A percentile compares a stretch with the other conserved stretches of the same genome.
phyloP scores from a whole-genome alignment of 106 monocot species.

The Dendrobium huoshanense region DNA sequence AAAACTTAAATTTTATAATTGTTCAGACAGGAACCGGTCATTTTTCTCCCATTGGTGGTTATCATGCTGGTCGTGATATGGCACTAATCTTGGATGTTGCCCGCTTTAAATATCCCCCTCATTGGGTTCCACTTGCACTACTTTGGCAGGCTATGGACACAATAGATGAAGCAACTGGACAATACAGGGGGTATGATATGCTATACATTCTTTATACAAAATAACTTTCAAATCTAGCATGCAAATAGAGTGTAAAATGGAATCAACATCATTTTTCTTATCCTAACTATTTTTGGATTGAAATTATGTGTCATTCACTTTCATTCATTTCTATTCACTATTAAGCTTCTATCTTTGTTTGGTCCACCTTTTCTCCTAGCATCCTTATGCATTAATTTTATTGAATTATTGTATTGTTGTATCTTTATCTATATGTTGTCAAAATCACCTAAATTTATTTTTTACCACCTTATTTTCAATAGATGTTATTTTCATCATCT shows the following conservation, averaged over 20 bases:
- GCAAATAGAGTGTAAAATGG: not conserved
- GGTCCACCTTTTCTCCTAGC: not conserved
- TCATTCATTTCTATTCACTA: not conserved
- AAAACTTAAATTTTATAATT: not conserved
- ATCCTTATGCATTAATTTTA: not conserved
- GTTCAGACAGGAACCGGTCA: slow-evolving; percentile 92
- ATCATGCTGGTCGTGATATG: slow-evolving; percentile 89
- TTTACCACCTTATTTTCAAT: not conserved
- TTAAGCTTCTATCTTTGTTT: not conserved
- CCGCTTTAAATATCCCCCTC: slow-evolving; percentile 97
- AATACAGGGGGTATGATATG: slow-evolving; percentile 65
- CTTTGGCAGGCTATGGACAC: slow-evolving; percentile 97
- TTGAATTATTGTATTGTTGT: not conserved
- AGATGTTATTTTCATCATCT: not conserved
- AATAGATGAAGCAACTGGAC: slow-evolving; percentile 66
- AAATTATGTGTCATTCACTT: not conserved
- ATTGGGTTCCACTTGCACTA: slow-evolving; percentile 88
- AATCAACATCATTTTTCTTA: not conserved
- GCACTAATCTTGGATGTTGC: slow-evolving; percentile 95
- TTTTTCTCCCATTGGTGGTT: slow-evolving; percentile 98
- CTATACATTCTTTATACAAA: not conserved
- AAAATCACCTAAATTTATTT: not conserved
- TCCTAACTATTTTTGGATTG: not conserved
- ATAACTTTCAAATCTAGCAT: not conserved
- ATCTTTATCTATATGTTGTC: not conserved